Evolutionary conservation across 345 rosid species (phyloP).

Genomic region (Raphanus sativus): DNA sequence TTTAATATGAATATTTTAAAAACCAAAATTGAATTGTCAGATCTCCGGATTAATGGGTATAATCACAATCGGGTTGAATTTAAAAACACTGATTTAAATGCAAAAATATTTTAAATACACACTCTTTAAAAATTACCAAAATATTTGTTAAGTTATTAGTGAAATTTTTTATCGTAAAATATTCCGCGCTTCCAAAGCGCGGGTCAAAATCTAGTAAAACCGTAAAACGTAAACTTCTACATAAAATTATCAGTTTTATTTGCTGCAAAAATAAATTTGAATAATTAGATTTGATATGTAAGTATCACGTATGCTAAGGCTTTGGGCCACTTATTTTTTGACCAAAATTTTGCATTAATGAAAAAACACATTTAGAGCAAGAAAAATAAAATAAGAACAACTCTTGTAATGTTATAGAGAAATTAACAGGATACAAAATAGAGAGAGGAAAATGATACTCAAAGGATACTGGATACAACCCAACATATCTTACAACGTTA

Average conservation of each 20-base stretch:
- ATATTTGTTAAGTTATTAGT: too few species aligned
- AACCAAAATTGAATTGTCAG: too few species aligned
- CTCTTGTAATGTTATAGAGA: background rate
- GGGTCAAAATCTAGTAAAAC: too few species aligned
- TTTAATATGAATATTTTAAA: too few species aligned
- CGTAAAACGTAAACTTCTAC: background rate
- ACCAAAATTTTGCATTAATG: background rate
- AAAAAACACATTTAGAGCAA: too few species aligned
- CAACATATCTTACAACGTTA: background rate
- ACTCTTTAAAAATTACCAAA: too few species aligned
- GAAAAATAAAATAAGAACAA: background rate
- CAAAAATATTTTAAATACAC: too few species aligned
- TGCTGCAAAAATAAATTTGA: background rate
- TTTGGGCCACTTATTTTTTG: background rate
- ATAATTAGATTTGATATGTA: background rate
- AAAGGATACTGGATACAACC: background rate
- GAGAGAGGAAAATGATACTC: background rate
- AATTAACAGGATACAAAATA: background rate
- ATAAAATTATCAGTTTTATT: background rate
- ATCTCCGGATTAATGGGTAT: too few species aligned
- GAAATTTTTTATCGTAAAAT: too few species aligned
- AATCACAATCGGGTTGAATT: too few species aligned
- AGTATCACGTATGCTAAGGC: background rate
- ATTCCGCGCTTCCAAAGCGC: too few species aligned
- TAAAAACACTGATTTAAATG: too few species aligned